Conservation (phyloP, 495 filamentous ascomycete genomes). For the Aspergillus avenaceus region DNA sequence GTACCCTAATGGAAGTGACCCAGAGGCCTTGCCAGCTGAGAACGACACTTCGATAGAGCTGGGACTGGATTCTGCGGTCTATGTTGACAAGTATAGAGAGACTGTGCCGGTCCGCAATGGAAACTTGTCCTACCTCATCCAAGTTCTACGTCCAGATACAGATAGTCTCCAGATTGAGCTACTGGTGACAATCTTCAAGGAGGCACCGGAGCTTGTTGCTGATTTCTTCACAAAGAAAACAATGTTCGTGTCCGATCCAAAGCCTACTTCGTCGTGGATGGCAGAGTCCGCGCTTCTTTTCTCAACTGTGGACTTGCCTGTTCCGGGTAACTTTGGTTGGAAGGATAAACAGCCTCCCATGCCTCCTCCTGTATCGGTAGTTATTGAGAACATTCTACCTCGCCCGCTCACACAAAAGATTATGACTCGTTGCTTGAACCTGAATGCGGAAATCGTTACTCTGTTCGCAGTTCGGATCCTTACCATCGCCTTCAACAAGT, state of each 20-base stretch:
- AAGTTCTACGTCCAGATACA: conserved; percentile 77
- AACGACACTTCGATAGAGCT: conserved; percentile 56
- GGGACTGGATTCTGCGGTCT: conserved; percentile 61
- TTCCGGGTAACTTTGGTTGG: conserved; percentile 67
- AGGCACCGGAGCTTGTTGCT: conserved; percentile 77
- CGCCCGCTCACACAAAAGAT: conserved; percentile 72
- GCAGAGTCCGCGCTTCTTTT: conserved; percentile 87
- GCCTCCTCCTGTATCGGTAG: conserved; percentile 70
- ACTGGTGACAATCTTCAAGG: conserved; percentile 70
- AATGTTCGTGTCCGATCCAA: conserved; percentile 83
- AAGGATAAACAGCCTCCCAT: conserved; percentile 45
- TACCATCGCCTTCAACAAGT: conserved; percentile 72
- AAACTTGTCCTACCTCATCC: conserved; percentile 68
- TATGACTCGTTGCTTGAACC: conserved; percentile 70
- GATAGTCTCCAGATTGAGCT: conserved; percentile 78
- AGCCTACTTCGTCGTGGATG: conserved; percentile 87
- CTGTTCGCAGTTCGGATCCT: conserved; percentile 80
- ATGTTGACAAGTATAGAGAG: conserved; percentile 61
- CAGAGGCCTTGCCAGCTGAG: conserved; percentile 39
- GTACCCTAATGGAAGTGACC: conserved; percentile 66
- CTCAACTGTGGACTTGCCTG: conserved; percentile 65
- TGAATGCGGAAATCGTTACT: conserved; percentile 68
- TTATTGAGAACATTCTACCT: conserved; percentile 86
- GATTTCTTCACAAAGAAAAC: conserved; percentile 78
- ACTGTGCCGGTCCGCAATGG: conserved; percentile 71